These are phyloP conservation scores for Penicillium parvum DNA, from an alignment of 495 filamentous ascomycete species.

Conservation along the genomic window DNA sequence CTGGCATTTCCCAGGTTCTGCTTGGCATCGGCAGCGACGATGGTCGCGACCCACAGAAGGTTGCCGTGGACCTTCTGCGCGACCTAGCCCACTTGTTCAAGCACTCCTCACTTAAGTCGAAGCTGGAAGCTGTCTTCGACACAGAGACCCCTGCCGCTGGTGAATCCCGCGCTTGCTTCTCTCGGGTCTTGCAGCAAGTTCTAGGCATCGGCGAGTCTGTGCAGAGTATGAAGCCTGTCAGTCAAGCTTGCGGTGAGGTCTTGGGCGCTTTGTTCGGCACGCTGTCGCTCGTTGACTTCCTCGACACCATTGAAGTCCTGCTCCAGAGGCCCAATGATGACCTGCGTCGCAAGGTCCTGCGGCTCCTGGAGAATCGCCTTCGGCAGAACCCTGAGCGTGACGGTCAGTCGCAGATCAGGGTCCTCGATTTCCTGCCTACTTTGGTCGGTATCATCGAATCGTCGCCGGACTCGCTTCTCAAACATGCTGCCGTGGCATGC, in stretches of 20 bases:
- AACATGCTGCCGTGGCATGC: constrained; percentile 76
- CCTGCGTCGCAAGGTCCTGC: constrained; percentile 73
- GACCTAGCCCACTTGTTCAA: constrained; percentile 42
- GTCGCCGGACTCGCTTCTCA: constrained; percentile 65
- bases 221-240: constrained; percentile 56
- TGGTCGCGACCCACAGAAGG: constrained; percentile 53
- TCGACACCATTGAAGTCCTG: constrained; percentile 74
- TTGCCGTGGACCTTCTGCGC: constrained; percentile 58
- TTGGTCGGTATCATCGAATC: constrained; percentile 69
- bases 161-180: constrained; percentile 63
- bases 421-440: constrained; percentile 74
- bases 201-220: constrained; percentile 57
- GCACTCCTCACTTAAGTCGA: constrained; percentile 41
- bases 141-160: constrained; percentile 45
- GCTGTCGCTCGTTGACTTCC: constrained; percentile 76
- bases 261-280: constrained; percentile 71
- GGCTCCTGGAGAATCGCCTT: constrained; percentile 70
- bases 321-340: constrained; percentile 66
- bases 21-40: constrained; percentile 61
- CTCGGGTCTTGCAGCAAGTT: constrained; percentile 62
- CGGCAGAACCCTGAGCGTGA: constrained; percentile 63
- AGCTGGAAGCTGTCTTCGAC: constrained; percentile 37
- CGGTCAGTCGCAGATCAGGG: constrained; percentile 56
- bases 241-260: constrained; percentile 61
- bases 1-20: constrained; percentile 61